Percentiles rank a stretch among this genome's conserved stretches.
Conservation (phyloP, 2,329 filamentous ascomycete species). For the Cordyceps militaris region DNA sequence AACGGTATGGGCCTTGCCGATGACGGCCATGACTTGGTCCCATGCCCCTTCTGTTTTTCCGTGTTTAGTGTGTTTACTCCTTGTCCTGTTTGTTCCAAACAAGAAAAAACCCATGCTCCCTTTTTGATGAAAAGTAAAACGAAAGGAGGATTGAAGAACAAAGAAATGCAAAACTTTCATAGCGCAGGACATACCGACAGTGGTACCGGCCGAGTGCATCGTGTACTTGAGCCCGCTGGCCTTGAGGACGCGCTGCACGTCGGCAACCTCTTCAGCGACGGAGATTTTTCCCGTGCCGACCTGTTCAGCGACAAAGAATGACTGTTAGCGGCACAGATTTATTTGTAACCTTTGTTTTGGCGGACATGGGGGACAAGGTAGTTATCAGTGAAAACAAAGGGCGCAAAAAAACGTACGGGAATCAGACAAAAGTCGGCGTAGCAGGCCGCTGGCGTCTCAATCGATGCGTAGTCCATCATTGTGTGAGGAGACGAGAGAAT, state of each 20-base stretch:
- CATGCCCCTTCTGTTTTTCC: slow-evolving; percentile 70
- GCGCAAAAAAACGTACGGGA: slow-evolving; percentile 48
- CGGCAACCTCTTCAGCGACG: slow-evolving; percentile 76
- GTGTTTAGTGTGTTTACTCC: neutral
- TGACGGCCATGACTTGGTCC: slow-evolving; percentile 77
- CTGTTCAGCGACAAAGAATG: slow-evolving; percentile 31
- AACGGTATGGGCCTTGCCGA: slow-evolving; percentile 77
- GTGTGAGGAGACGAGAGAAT: no score
- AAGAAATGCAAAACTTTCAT: no score
- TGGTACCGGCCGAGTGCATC: slow-evolving; percentile 93
- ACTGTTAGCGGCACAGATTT: neutral
- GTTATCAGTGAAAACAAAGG: neutral
- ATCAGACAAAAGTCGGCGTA: slow-evolving; percentile 90
- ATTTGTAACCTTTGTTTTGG: neutral
- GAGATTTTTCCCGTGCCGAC: slow-evolving; percentile 73
- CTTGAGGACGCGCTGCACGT: slow-evolving; percentile 78
- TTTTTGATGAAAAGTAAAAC: neutral
- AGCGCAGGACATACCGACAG: slow-evolving; percentile 73
- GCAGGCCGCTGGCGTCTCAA: slow-evolving; percentile 65
- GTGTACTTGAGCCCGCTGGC: slow-evolving; percentile 73
- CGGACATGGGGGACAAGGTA: neutral
- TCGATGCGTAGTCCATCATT: slow-evolving; percentile 37
- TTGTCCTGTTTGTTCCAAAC: neutral
- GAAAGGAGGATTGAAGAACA: neutral
- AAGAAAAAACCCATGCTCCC: neutral